A percentile compares a stretch with the other conserved stretches of the same genome.
These are phyloP conservation scores for Tulasnella calospora DNA, from an alignment of 768 basidiomycete genomes.

Conservation along the genomic window DNA sequence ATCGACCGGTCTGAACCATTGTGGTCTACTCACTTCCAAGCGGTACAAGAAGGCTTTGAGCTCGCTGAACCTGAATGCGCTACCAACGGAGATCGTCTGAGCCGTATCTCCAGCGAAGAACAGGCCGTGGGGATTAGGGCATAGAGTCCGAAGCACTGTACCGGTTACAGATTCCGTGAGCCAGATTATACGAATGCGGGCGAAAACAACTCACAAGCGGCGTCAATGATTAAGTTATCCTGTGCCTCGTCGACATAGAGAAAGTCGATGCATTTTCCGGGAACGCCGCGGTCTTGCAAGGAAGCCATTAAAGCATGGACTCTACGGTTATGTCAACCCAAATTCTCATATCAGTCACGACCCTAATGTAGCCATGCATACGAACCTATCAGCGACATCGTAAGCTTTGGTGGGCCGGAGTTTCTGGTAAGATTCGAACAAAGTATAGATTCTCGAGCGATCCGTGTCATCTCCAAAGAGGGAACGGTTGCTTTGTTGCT, in stretches of 20 bases:
- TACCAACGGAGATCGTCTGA: constrained; percentile 18
- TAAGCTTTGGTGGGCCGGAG: background rate
- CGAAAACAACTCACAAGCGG: background rate
- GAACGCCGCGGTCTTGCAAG: background rate
- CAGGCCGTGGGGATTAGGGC: constrained; percentile 15
- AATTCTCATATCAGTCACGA: no score
- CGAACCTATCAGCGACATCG: background rate
- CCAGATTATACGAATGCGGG: background rate
- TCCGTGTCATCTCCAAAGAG: background rate
- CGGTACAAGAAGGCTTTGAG: constrained; percentile 14
- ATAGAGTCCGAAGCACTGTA: constrained; percentile 15
- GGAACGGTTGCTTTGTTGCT: background rate
- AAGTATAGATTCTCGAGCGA: background rate
- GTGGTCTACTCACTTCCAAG: background rate
- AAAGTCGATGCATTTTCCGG: constrained; percentile 41
- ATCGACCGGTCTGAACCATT: background rate
- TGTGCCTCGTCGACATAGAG: constrained; percentile 73
- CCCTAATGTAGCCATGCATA: background rate
- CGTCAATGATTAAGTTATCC: constrained; percentile 63
- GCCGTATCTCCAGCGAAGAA: constrained; percentile 33
- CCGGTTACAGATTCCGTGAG: background rate
- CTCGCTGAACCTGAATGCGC: constrained; percentile 20
- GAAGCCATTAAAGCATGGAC: constrained; percentile 4
- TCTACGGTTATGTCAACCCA: background rate
- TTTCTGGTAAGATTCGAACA: background rate